Evolutionary conservation across 2,329 filamentous ascomycete species (phyloP).

Genomic region (Apiospora sp.): DNA sequence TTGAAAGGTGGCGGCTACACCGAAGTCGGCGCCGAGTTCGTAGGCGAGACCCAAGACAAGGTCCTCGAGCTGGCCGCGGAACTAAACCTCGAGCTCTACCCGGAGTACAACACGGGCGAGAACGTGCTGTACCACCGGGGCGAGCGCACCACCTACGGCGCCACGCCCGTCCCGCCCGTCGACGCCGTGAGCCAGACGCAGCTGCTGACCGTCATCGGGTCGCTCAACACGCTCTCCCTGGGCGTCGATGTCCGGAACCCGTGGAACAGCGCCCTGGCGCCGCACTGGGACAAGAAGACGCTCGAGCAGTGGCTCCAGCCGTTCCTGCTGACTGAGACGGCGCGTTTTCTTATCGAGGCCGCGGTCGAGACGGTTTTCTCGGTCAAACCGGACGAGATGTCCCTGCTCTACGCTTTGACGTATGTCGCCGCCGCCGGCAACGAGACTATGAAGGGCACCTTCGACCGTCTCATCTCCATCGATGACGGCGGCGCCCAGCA

Average conservation of each 20-base stretch:
- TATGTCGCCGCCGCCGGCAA: conserved; percentile 1
- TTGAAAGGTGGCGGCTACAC: not conserved
- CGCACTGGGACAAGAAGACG: not conserved
- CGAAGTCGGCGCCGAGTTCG: conserved; percentile 14
- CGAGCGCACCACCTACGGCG: not conserved
- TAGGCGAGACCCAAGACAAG: conserved; percentile 4
- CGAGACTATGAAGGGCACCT: not conserved
- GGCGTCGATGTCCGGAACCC: not conserved
- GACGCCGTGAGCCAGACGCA: not conserved
- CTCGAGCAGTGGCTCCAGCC: not conserved
- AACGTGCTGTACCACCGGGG: not conserved
- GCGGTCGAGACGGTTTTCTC: not conserved
- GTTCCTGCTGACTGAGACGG: not conserved
- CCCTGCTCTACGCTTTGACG: not conserved
- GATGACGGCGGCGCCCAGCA: conserved; percentile 4
- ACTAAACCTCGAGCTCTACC: conserved; percentile 1
- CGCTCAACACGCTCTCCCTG: not conserved
- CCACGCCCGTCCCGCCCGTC: not conserved
- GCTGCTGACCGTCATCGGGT: not conserved
- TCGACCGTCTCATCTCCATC: conserved; percentile 1
- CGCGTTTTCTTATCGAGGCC: not conserved
- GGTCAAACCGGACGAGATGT: not conserved
- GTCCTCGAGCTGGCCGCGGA: not conserved
- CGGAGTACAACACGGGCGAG: conserved; percentile 2
- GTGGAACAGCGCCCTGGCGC: conserved; percentile 1